phyloP scores from a whole-genome alignment of 768 basidiomycete species.

The Leccinum uliginosum region DNA sequence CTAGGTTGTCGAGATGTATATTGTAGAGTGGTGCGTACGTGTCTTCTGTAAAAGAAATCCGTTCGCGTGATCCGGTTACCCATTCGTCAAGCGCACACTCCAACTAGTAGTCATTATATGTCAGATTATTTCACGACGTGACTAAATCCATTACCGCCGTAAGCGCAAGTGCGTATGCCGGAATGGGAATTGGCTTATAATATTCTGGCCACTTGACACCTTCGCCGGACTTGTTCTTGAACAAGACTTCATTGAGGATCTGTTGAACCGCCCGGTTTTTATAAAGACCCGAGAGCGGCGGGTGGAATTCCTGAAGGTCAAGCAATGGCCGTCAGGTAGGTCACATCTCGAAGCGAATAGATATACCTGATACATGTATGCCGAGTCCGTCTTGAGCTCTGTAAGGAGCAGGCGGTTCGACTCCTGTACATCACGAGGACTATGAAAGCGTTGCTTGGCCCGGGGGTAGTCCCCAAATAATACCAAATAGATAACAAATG shows the following conservation, averaged over 20 bases:
- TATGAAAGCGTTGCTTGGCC: no score
- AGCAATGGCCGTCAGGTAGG: background rate
- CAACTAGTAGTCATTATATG: background rate
- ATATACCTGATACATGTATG: background rate
- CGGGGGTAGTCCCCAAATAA: no score
- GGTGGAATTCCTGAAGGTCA: background rate
- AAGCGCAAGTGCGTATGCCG: no score
- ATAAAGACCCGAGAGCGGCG: background rate
- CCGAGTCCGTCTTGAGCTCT: background rate
- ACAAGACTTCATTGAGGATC: background rate
- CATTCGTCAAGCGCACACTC: background rate
- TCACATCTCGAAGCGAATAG: no score
- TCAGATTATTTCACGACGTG: background rate
- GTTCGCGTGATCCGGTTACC: background rate
- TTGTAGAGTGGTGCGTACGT: background rate
- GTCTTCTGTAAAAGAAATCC: background rate
- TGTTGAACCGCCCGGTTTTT: background rate
- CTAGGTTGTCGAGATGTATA: background rate
- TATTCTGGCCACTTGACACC: no score
- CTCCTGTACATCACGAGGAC: background rate
- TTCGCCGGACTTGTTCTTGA: no score
- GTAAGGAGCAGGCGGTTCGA: background rate
- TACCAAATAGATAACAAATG: no score
- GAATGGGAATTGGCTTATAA: no score
- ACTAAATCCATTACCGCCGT: no score